Conservation (phyloP, 2,329 filamentous ascomycete genomes). For the Furcasterigmium sp. region DNA sequence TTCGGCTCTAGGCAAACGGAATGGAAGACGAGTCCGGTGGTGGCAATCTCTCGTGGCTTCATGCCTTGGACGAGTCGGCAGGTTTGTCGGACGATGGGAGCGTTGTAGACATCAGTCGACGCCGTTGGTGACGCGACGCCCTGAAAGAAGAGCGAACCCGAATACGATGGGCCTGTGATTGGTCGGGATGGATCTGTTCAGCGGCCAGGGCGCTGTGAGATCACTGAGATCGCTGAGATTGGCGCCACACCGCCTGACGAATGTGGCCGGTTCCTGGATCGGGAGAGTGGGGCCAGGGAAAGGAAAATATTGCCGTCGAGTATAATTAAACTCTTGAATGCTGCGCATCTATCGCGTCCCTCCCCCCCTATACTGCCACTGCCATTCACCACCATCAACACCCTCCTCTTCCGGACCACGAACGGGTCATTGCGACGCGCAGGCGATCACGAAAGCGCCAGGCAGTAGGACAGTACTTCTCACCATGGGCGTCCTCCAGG, state of each 20-base stretch:
- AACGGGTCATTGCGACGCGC: background rate
- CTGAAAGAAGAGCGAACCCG: slow-evolving; percentile 4
- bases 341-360: background rate
- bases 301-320: slow-evolving; percentile 3
- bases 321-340: slow-evolving; percentile 3
- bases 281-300: background rate
- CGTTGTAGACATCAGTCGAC: background rate
- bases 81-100: slow-evolving; percentile 2
- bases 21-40: background rate
- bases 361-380: background rate
- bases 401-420: background rate
- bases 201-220: background rate
- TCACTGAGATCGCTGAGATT: background rate
- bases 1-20: slow-evolving; percentile 3
- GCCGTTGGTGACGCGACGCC: background rate
- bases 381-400: background rate
- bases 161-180: slow-evolving; percentile 12
- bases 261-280: slow-evolving; percentile 1
- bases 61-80: background rate
- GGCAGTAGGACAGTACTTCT: background rate
- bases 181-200: slow-evolving; percentile 1
- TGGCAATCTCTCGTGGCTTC: slow-evolving; percentile 2
- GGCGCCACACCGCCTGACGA: background rate
- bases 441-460: background rate
- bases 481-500: slow-evolving; percentile 52